Conservation (phyloP, 2,329 filamentous ascomycete genomes). For the Ophiocordyceps sinensis region DNA sequence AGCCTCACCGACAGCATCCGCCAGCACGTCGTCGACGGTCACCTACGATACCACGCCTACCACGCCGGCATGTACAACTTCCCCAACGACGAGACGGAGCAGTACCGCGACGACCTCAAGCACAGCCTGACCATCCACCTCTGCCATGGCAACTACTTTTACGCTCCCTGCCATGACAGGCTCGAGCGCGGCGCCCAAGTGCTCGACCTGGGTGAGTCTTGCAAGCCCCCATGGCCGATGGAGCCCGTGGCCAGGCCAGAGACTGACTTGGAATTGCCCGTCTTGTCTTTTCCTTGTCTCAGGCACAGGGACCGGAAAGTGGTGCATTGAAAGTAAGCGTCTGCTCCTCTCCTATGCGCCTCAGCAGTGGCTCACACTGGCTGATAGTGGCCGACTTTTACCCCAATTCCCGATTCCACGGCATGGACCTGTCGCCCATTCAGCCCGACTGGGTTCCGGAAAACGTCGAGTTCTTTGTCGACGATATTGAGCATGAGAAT, state of each 20-base stretch:
- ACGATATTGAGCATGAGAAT: constrained; percentile 35
- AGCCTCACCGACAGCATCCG: constrained; percentile 28
- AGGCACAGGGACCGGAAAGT: constrained; percentile 37
- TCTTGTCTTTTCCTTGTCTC: background rate
- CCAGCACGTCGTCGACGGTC: constrained; percentile 26
- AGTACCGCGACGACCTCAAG: constrained; percentile 26
- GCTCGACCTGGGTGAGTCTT: constrained; percentile 29
- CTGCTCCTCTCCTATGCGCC: background rate
- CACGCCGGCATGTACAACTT: constrained; percentile 27
- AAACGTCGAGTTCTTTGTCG: constrained; percentile 36
- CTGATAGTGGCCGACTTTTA: constrained; percentile 32
- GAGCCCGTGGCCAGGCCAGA: too few species aligned
- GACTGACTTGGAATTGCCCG: background rate
- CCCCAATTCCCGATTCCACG: constrained; percentile 27
- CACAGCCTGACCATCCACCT: constrained; percentile 24
- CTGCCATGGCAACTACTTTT: constrained; percentile 25
- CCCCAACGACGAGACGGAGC: constrained; percentile 28
- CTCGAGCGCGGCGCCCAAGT: constrained; percentile 26
- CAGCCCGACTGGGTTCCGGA: constrained; percentile 35
- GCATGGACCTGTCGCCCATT: constrained; percentile 37
- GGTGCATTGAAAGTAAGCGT: constrained; percentile 33
- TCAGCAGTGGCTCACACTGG: background rate
- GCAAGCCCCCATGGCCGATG: background rate
- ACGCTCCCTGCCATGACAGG: constrained; percentile 25
- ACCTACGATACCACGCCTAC: constrained; percentile 25